Percentiles rank a stretch among this genome's conserved stretches.
Conservation (phyloP, 257 asterid genomes). For the Nicotiana benthamiana region DNA sequence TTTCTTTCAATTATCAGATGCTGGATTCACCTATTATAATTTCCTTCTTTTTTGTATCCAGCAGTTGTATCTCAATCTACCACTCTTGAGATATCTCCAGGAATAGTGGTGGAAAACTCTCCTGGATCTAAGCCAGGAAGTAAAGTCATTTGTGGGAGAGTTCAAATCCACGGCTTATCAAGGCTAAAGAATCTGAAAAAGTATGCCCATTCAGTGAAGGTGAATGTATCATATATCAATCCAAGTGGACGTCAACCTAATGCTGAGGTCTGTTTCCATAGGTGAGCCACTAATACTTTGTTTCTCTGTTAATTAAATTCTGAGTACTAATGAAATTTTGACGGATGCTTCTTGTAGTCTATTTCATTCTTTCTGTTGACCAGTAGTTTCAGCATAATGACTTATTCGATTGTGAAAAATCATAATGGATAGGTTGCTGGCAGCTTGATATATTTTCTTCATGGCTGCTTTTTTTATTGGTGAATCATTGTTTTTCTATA, state of each 20-base stretch:
- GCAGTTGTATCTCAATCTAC: conserved; percentile 50
- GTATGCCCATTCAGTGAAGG: conserved; percentile 59
- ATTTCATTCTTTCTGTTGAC: neutral
- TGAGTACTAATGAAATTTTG: neutral
- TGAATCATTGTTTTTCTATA: neutral
- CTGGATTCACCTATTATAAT: neutral
- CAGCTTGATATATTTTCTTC: neutral
- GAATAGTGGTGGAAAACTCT: conserved; percentile 46
- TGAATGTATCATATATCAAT: conserved; percentile 42
- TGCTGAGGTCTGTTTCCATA: conserved; percentile 77
- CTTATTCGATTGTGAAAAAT: neutral
- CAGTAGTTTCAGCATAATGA: neutral
- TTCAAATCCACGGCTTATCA: conserved; percentile 59
- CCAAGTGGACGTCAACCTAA: conserved; percentile 36
- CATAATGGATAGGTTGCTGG: neutral
- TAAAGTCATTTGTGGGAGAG: conserved; percentile 64
- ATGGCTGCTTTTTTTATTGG: neutral
- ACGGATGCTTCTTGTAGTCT: neutral
- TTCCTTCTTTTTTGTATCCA: conserved; percentile 13
- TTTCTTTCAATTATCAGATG: neutral
- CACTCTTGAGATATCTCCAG: conserved; percentile 47
- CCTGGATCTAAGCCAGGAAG: conserved; percentile 77
- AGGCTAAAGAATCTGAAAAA: conserved; percentile 48
- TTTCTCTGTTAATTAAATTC: neutral
- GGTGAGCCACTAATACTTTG: conserved; percentile 41